Percentiles rank a stretch among this genome's conserved stretches.
phyloP scores from a whole-genome alignment of 768 basidiomycete species.

The Agrocybe pediades region DNA sequence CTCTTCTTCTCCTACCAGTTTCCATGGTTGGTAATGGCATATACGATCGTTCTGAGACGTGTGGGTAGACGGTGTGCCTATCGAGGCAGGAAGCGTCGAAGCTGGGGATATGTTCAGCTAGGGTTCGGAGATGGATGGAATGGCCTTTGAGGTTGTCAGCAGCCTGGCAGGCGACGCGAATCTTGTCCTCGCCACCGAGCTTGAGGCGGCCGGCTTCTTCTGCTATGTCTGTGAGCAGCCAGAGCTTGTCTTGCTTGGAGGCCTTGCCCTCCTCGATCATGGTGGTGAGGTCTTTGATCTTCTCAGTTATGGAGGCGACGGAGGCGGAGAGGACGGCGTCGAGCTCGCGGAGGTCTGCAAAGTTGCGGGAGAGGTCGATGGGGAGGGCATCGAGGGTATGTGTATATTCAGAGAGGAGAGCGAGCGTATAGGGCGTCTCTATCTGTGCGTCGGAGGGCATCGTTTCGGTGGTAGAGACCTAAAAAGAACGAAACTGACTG shows the following conservation, averaged over 20 bases:
- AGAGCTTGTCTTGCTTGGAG: slow-evolving; percentile 74
- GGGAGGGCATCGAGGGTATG: slow-evolving; percentile 94
- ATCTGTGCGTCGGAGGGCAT: slow-evolving; percentile 17
- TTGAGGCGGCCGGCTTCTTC: slow-evolving; percentile 92
- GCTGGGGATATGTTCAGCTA: slow-evolving; percentile 64
- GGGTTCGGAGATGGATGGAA: slow-evolving; percentile 57
- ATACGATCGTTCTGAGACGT: slow-evolving; percentile 69
- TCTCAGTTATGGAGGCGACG: slow-evolving; percentile 76
- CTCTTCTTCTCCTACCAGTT: slow-evolving; percentile 63
- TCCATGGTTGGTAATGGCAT: slow-evolving; percentile 64
- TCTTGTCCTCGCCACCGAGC: slow-evolving; percentile 97
- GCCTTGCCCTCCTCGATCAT: slow-evolving; percentile 70
- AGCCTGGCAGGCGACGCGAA: slow-evolving; percentile 89
- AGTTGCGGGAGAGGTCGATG: slow-evolving; percentile 89
- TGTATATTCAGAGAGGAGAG: slow-evolving; percentile 79
- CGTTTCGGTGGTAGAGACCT: background rate
- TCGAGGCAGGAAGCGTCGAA: slow-evolving; percentile 60
- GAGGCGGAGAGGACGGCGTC: slow-evolving; percentile 95
- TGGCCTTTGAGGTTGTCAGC: slow-evolving; percentile 83
- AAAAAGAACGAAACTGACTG: background rate
- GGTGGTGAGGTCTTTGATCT: slow-evolving; percentile 72
- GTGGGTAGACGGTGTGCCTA: slow-evolving; percentile 73
- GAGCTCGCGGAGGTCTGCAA: slow-evolving; percentile 96
- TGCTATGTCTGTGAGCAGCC: slow-evolving; percentile 88
- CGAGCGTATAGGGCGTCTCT: slow-evolving; percentile 58